Evolutionary conservation across 441 rosid species (phyloP), one percentile per base, ranked within the genome.

Genomic region (Bruguiera hainesii): DNA sequence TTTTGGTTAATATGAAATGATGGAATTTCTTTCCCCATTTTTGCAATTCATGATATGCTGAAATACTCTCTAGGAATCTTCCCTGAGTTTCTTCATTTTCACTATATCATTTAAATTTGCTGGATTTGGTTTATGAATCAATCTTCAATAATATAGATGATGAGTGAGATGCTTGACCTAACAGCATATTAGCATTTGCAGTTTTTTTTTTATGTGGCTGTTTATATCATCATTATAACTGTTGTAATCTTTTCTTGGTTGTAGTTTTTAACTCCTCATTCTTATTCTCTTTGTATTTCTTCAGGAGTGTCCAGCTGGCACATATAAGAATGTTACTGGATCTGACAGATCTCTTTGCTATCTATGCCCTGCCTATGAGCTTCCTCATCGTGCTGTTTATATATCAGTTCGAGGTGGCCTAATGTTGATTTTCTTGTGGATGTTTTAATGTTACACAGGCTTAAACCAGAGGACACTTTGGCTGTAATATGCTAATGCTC

Each of bases 301-400:
- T 70, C 84, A 93, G 99, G 99, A 96, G 85, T 96, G 99, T 74
- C 99, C 97, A 65, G 73, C 74, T 77, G 99, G 99, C 61, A 89
- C 99, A 51, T 93, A 77, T 66, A 96, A 96, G 85, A 93, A 90
- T 71, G 88, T 84, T 50, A 85, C 81, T 61, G 99, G 99, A 73
- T 93, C 98, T 61, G 96, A 90, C 76, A 60, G 75, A 60, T 77
- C 86, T 72, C 97, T 93, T 70, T 96, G 99, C 78, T 90, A 30
- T 67, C 79, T 65, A 56, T 93, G 99, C 69, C 97, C 97, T 60
- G 70, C 80, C 58, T 21, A 74, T 64, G 97, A 93, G 81, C 93
- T 96, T 83, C 97, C 99, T 35, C 83, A 69, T 57, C 99, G 98
- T 75, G 94, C 96, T 50, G 74, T 78, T 61, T 93, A 90, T 81